Evolutionary conservation across 106 monocot species (phyloP), one percentile per base, ranked within the genome.

Genomic region (Phalaenopsis aphrodite): DNA sequence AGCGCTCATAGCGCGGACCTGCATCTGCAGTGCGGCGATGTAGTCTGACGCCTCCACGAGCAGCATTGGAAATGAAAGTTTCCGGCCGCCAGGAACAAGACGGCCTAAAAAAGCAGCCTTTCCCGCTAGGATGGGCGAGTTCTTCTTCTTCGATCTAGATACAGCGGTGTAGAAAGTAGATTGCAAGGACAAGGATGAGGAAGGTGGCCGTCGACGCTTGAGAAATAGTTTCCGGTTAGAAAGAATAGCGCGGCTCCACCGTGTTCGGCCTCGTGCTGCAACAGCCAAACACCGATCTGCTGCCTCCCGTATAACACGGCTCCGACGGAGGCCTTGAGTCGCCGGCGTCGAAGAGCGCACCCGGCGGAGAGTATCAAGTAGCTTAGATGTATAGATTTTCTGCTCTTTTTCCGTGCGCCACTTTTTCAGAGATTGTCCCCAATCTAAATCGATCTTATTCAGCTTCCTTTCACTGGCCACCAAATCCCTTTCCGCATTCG

Each of bases 181-280:
- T 39, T 55, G 67, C 4, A 49, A 16, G 61, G 55, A 43, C 4
- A 49, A 16, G 61, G 55, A 43, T 46, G 30, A 36, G 18, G 41
- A 8, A 47, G 77, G 45, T 21, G 81, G 49, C 11, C 52, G 76
- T 15, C 74, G 61, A 43, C 79, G 79, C 58, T 75, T 72, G 77
- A 88, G 42, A 10, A 41, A 41, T n/a, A 58, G 11, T 42, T 84
- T 79, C 49, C 86, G 82, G 75, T 68, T 81, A 1, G 82, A 67
- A 49, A 97, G 94, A 81, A 97, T 89, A 3, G 96, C 94, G 58
- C 94, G 96, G 87, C 94, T 94, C 96, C 98, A 98, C 17, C 90
- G 85, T 38, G 89, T 88, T 11, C 98, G 86, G 30, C 98, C 94
- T 10, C 87, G 80, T 2, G 89, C 94, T 42, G 92, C 84, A 37